Evolutionary conservation across 2,329 filamentous ascomycete species (phyloP), one percentile per base, ranked within the genome.

Genomic region (Ophiocordyceps camponoti-rufipedis): DNA sequence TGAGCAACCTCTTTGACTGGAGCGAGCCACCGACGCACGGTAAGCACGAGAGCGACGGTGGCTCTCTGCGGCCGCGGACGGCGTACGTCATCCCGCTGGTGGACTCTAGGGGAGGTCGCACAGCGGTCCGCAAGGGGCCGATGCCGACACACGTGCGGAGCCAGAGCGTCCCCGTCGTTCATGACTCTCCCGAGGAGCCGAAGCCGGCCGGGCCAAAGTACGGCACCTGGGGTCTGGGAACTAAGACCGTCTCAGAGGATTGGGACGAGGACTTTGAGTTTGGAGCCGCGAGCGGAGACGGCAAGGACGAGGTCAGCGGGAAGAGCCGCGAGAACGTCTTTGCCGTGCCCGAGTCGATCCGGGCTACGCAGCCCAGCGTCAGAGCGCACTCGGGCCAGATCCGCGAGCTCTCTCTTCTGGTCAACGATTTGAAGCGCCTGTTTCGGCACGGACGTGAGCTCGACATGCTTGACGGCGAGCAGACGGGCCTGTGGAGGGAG

Each of bases 261-360:
- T 93, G 85, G 85, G 85, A 89, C 53, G 83, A 88, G 50, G 85
- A 93, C 58, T 91, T 93, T 53, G 83, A 89, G 48, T 88, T 89
- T 56, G 72, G 72, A 9, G 66, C 64, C 28, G 58, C 69, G 29
- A 65, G 63, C 41, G 72, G 71, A 9, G 66, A 65, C 28, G 58
- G 69, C 31, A 66, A 63, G 41, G 54, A 61, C 33, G 58, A 49
- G 5, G 60, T 60, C n/a, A 58, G 60, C 35, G 61, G 60, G 32
- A 59, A 57, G 28, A 58, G 59, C 28, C 59, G 58, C 4, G 54
- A 55, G 18, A 50, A 57, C 47, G 45, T 55, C 23, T 62, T 65
- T 51, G 56, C 60, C 39, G 59, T 93, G 23, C 85, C 85, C 0
- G 75, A 80, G 51, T 82, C 77, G 2, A 91, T 93, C 46, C 80